A percentile compares a stretch with the other conserved stretches of the same genome.
Conservation (phyloP, 2,329 filamentous ascomycete genomes). For the Neocucurbitaria cava region DNA sequence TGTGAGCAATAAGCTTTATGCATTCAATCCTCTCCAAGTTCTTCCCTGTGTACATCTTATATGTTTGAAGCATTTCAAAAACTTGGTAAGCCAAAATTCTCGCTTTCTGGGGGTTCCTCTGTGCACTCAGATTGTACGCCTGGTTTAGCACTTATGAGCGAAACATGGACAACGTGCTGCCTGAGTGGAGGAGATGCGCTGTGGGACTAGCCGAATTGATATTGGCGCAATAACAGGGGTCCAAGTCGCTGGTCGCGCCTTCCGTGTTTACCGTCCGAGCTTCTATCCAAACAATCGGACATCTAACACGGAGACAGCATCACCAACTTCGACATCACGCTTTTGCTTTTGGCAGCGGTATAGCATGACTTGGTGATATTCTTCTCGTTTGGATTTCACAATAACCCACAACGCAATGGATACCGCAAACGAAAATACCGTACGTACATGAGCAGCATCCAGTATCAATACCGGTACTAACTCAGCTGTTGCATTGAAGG, state of each 20-base stretch:
- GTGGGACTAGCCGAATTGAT: neutral
- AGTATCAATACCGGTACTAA: constrained; percentile 19
- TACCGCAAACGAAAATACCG: constrained; percentile 38
- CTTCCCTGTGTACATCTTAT: too few species aligned
- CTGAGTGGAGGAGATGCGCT: neutral
- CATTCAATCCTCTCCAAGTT: too few species aligned
- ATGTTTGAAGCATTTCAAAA: too few species aligned
- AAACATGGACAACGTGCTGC: neutral
- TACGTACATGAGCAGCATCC: constrained; percentile 18
- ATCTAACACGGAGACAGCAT: constrained; percentile 10
- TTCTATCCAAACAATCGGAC: neutral
- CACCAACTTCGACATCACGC: constrained; percentile 21
- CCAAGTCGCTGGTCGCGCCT: neutral
- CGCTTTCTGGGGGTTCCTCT: too few species aligned
- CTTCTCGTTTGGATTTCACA: constrained; percentile 12
- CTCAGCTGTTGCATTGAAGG: constrained; percentile 19
- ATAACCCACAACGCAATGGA: constrained; percentile 26
- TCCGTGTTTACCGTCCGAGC: constrained; percentile 1
- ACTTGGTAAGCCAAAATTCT: too few species aligned
- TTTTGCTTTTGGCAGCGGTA: constrained; percentile 19
- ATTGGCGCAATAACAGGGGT: neutral
- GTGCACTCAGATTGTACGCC: too few species aligned
- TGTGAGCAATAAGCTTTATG: too few species aligned
- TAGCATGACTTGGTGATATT: constrained; percentile 34
- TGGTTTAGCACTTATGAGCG: neutral